These are phyloP conservation scores for Spathaspora sp. DNA, from an alignment of 1,139 yeast genomes.

Conservation along the genomic window DNA sequence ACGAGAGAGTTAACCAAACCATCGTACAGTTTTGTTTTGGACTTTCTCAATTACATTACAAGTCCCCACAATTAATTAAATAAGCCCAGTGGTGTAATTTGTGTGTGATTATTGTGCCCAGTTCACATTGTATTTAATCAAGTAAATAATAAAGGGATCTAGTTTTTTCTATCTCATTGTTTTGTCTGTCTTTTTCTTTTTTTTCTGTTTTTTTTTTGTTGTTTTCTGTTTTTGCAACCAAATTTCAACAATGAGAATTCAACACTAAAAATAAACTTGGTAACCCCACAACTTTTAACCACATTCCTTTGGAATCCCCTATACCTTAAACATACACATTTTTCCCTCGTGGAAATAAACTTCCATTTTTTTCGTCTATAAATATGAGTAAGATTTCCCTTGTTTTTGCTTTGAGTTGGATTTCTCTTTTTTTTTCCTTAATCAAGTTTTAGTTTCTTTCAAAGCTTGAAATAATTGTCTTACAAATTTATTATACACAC, in stretches of 20 bases:
- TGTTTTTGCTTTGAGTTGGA: neutral
- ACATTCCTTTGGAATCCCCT: neutral
- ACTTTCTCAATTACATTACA: too few species aligned
- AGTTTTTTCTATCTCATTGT: too few species aligned
- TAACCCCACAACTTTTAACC: neutral
- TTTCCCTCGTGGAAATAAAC: neutral
- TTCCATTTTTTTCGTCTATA: neutral
- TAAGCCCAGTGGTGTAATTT: too few species aligned
- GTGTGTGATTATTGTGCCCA: too few species aligned
- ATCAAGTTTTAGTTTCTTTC: neutral
- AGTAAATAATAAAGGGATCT: neutral
- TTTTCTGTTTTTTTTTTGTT: neutral
- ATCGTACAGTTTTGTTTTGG: too few species aligned
- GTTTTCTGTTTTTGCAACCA: neutral
- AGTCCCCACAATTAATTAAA: too few species aligned
- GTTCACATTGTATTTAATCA: too few species aligned
- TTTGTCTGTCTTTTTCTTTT: neutral
- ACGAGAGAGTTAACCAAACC: too few species aligned
- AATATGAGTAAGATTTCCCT: neutral
- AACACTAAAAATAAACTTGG: neutral
- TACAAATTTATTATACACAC: constrained; percentile 11
- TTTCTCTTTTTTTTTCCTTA: neutral
- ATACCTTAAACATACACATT: neutral
- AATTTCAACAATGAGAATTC: neutral
- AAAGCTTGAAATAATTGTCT: neutral